A percentile compares a stretch with the other conserved stretches of the same genome.
Conservation (phyloP, 2,329 filamentous ascomycete species). For the Colletotrichum theobromicola region DNA sequence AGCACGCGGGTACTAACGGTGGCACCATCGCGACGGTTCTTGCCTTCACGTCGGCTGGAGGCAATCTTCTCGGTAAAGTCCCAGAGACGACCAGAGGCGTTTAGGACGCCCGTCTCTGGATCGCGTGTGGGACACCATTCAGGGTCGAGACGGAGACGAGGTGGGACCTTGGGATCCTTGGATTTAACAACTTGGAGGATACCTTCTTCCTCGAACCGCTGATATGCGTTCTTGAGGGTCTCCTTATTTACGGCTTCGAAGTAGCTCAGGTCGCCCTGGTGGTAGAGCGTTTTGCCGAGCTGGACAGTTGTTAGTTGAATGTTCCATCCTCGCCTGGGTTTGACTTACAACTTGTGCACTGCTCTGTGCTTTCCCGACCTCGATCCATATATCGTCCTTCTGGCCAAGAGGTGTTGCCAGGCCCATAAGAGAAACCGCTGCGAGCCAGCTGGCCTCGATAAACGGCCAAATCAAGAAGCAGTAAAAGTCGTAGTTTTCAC, state of each 20-base stretch:
- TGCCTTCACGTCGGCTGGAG: constrained; percentile 83
- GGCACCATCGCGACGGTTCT: constrained; percentile 92
- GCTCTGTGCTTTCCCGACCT: constrained; percentile 77
- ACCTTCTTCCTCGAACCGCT: constrained; percentile 87
- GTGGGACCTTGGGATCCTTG: constrained; percentile 66
- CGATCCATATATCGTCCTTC: constrained; percentile 77
- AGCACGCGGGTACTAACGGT: constrained; percentile 87
- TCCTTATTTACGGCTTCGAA: constrained; percentile 99
- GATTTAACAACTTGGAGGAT: constrained; percentile 79
- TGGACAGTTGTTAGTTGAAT: constrained; percentile 39
- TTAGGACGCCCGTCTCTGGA: constrained; percentile 60
- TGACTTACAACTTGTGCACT: constrained; percentile 76
- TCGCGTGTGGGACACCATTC: constrained; percentile 79
- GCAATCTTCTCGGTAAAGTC: constrained; percentile 91
- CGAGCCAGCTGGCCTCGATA: constrained; percentile 92
- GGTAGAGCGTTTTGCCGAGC: constrained; percentile 95
- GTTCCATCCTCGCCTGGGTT: fast-evolving
- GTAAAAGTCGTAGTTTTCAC: constrained; percentile 98
- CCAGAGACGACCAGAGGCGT: constrained; percentile 82
- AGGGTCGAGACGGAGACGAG: constrained; percentile 71
- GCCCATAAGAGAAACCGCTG: constrained; percentile 85
- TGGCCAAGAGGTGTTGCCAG: constrained; percentile 72
- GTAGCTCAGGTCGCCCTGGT: constrained; percentile 95
- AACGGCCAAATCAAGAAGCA: constrained; percentile 99
- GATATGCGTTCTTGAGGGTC: constrained; percentile 91